A percentile compares a stretch with the other conserved stretches of the same genome.
Conservation (phyloP, 192 early-diverging fungal genomes). For the Powellomyces hirtus region DNA sequence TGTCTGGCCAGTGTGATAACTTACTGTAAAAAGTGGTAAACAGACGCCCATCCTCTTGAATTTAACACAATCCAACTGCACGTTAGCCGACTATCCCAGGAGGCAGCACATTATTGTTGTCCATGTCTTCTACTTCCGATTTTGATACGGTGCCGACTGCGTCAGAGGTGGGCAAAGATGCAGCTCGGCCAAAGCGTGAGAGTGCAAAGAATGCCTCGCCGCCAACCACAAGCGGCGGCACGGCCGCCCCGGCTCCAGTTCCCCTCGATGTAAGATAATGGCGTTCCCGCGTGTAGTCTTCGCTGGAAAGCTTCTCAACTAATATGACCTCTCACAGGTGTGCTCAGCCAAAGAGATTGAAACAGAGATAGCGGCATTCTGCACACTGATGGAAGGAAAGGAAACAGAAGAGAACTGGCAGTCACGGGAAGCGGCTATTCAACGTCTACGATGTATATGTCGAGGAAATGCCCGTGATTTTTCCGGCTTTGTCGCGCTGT, state of each 20-base stretch:
- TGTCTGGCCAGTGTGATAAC: too few species aligned
- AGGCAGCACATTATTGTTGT: too few species aligned
- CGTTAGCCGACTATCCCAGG: too few species aligned
- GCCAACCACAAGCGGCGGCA: not conserved
- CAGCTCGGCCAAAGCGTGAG: not conserved
- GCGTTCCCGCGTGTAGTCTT: not conserved
- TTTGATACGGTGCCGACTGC: not conserved
- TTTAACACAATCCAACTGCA: too few species aligned
- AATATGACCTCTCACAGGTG: not conserved
- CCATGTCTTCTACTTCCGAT: too few species aligned
- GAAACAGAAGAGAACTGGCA: slow-evolving; percentile 47
- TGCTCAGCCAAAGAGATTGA: slow-evolving; percentile 1
- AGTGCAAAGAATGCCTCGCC: not conserved
- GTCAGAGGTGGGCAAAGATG: not conserved
- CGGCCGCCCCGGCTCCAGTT: slow-evolving; percentile 2
- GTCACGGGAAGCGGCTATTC: slow-evolving; percentile 27
- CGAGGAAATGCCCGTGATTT: slow-evolving; percentile 16
- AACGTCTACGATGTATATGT: slow-evolving; percentile 19
- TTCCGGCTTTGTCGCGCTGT: not conserved
- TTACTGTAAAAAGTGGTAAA: too few species aligned
- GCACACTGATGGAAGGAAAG: slow-evolving; percentile 16
- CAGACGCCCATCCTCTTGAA: too few species aligned
- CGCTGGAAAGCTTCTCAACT: not conserved
- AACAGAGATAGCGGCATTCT: slow-evolving; percentile 7
- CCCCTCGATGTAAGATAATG: slow-evolving; percentile 3